Conservation (phyloP, 805 yeast species). For the Nakazawaea ishiwadae region DNA sequence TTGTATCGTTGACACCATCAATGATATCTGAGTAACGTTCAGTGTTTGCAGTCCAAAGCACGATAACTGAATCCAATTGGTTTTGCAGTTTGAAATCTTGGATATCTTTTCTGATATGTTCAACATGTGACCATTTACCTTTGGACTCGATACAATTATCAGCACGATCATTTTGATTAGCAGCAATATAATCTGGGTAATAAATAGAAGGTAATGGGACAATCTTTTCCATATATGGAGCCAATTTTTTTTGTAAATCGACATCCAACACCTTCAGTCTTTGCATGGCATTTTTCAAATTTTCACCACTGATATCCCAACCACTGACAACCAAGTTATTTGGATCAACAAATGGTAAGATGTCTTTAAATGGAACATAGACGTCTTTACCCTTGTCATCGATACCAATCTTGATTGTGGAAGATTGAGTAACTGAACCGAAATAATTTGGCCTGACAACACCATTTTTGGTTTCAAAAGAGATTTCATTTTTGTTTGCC, state of each 20-base stretch:
- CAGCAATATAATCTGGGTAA: constrained; percentile 95
- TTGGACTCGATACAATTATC: constrained; percentile 70
- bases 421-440: constrained; percentile 92
- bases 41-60: constrained; percentile 96
- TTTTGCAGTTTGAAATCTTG: constrained; percentile 68
- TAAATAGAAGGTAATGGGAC: constrained; percentile 81
- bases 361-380: constrained; percentile 85
- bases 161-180: constrained; percentile 90
- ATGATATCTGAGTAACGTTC: constrained; percentile 83
- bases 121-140: constrained; percentile 87
- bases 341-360: constrained; percentile 86
- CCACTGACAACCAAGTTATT: constrained; percentile 89
- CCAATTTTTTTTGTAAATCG: constrained; percentile 74
- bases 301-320: constrained; percentile 83
- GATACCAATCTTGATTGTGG: constrained; percentile 86
- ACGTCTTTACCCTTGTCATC: constrained; percentile 80
- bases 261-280: constrained; percentile 85
- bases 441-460: constrained; percentile 68
- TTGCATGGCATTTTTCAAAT: constrained; percentile 73
- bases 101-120: constrained; percentile 80
- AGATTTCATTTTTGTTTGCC: constrained; percentile 76
- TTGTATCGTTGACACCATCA: constrained; percentile 82
- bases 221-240: constrained; percentile 53
- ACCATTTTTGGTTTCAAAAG: constrained; percentile 82
- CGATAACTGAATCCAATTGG: constrained; percentile 78